Evolutionary conservation across 2,329 filamentous ascomycete species (phyloP), one percentile per base, ranked within the genome.

Genomic region (Ambrosiella cleistominuta): DNA sequence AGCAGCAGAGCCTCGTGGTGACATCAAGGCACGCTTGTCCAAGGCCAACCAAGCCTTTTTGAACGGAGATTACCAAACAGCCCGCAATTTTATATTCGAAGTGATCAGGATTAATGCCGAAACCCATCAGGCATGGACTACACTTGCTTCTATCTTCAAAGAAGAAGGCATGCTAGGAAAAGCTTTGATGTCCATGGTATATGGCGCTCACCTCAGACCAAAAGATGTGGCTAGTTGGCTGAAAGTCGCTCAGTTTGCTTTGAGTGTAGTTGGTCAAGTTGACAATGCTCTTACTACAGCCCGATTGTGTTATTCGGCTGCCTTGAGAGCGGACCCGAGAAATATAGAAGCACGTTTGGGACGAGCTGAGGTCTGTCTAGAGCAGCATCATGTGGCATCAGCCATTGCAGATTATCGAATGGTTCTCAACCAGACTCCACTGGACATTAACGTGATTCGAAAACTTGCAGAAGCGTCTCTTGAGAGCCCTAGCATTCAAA

Each of bases 11-110:
- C 83, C 82, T 13, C 79, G 82, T 50, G 80, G 77, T 45, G 82
- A 88, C 63, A 86, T 89, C 67, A 87, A 83, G 64, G 73, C 78
- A 45, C 74, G 83, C 47, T 74, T 89, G 54, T 76, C 78, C 52
- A 74, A 78, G 65, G 86, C 86, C 2, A 86, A 82, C 60, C 75
- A 82, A 61, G 79, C 81, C 3, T 89, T 83, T 65, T 74, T 88
- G 60, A 72, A 76, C 8, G 74, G 76, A 35, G 74, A 83, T 17
- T 81, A 83, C 62, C 74, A 79, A 4, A 71, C 75, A 45, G 82
- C 85, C 4, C 70, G 81, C 40, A 74, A 76, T 13, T 71, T 78
- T 19, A 76, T 80, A 7, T 74, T 76, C 45, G 81, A 85, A 64
- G 77, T 84, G 59, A 82, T 85, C 64, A 75, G 81, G 55, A 81